phyloP scores from a whole-genome alignment of 805 yeast genomes.

The Zygoascus tannicola region DNA sequence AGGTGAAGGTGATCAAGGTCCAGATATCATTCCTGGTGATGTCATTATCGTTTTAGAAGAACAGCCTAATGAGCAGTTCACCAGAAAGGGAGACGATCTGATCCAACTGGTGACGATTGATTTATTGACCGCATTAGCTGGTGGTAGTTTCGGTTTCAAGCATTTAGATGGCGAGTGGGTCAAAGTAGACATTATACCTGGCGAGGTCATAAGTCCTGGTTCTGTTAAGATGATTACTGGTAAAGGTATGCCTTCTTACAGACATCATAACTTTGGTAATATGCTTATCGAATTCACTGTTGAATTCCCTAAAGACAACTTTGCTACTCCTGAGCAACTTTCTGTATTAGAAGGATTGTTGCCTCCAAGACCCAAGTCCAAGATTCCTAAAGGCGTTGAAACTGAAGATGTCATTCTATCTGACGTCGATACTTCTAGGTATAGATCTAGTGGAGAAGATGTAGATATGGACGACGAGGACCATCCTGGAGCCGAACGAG shows the following conservation, averaged over 20 bases:
- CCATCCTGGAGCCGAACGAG: constrained; percentile 54
- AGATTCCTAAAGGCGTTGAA: constrained; percentile 61
- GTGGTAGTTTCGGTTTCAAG: constrained; percentile 82
- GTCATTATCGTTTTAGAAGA: constrained; percentile 87
- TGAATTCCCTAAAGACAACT: constrained; percentile 75
- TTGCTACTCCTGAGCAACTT: constrained; percentile 61
- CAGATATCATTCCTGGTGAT: constrained; percentile 92
- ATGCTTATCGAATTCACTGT: constrained; percentile 76
- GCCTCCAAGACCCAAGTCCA: constrained; percentile 57
- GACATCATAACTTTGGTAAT: constrained; percentile 83
- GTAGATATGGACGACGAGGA: constrained; percentile 52
- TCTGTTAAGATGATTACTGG: constrained; percentile 70
- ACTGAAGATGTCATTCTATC: constrained; percentile 73
- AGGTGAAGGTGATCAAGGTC: constrained; percentile 98
- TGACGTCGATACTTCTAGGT: constrained; percentile 58
- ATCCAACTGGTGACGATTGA: constrained; percentile 80
- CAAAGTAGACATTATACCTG: constrained; percentile 74
- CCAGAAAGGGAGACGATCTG: constrained; percentile 84
- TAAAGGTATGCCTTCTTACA: constrained; percentile 95
- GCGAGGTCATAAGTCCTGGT: constrained; percentile 88
- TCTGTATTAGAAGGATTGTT: constrained; percentile 63
- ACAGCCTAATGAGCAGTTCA: constrained; percentile 73
- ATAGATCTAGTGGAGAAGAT: constrained; percentile 26
- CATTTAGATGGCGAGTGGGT: constrained; percentile 90
- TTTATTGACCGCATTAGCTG: constrained; percentile 88